Evolutionary conservation across 1,139 yeast genomes (phyloP).

Genomic region (Hanseniaspora sp.): DNA sequence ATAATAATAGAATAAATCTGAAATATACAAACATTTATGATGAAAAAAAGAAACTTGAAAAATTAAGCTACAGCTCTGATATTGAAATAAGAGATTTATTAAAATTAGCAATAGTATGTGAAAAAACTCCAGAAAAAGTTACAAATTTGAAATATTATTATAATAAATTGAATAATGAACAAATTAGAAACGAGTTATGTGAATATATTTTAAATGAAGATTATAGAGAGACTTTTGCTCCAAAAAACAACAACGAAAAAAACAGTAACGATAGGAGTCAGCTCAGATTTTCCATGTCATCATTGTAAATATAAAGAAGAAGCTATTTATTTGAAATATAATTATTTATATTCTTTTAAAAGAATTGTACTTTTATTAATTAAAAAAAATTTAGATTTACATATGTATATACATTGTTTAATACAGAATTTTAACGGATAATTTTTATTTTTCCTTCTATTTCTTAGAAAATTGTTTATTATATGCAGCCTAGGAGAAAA

Average conservation of each 20-base stretch:
- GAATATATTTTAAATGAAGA: conserved; percentile 16
- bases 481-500: too few relatives aligned
- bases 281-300: neutral
- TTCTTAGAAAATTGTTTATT: too few relatives aligned
- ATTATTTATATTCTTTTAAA: too few relatives aligned
- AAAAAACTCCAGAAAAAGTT: conserved; percentile 26
- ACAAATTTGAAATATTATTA: conserved; percentile 19
- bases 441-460: too few relatives aligned
- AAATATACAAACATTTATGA: conserved; percentile 19
- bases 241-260: neutral
- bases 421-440: too few relatives aligned
- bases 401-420: too few relatives aligned
- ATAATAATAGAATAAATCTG: conserved; percentile 19
- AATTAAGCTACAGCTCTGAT: neutral
- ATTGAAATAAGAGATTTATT: neutral
- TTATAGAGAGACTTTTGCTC: neutral
- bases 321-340: too few relatives aligned
- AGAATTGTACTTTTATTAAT: neutral
- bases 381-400: too few relatives aligned
- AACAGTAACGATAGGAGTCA: neutral
- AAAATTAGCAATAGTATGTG: conserved; percentile 5
- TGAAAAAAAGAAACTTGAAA: conserved; percentile 16
- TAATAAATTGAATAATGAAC: conserved; percentile 22
- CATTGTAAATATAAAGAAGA: neutral
- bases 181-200: conserved; percentile 19